Evolutionary conservation across 768 basidiomycete species (phyloP).

Genomic region (Mycena indigotica): DNA sequence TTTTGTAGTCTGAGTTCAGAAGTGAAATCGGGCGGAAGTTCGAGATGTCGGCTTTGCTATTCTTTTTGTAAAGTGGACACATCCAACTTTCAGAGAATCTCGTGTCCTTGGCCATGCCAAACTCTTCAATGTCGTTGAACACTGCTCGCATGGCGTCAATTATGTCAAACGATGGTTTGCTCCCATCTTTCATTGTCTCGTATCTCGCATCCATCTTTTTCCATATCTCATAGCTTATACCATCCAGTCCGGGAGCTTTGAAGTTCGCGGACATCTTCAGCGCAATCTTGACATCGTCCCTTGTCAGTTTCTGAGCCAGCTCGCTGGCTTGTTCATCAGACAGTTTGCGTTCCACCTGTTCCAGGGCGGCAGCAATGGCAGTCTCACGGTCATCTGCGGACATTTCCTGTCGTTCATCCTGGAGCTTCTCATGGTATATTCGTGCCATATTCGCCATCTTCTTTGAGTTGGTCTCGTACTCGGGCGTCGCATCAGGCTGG

Average conservation of each 20-base stretch:
- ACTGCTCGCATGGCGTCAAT: not conserved
- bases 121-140: not conserved
- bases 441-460: not conserved
- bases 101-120: not conserved
- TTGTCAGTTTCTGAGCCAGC: not conserved
- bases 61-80: not conserved
- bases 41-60: not conserved
- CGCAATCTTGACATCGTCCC: not conserved
- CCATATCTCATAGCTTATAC: not conserved
- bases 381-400: not conserved
- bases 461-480: not conserved
- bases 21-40: not conserved
- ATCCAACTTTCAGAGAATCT: not conserved
- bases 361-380: not conserved
- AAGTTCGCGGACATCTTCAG: not conserved
- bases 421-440: not conserved
- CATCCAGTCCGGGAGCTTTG: not conserved
- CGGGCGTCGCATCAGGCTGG: not conserved
- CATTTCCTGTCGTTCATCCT: not conserved
- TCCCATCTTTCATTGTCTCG: not conserved
- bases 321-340: not conserved
- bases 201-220: not conserved
- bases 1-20: not conserved
- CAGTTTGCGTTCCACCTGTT: not conserved
- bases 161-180: not conserved